Percentiles rank a stretch among this genome's conserved stretches.
Conservation (phyloP, 176 grass and related monocot genomes). For the Ampelocalamus luodianensis region DNA sequence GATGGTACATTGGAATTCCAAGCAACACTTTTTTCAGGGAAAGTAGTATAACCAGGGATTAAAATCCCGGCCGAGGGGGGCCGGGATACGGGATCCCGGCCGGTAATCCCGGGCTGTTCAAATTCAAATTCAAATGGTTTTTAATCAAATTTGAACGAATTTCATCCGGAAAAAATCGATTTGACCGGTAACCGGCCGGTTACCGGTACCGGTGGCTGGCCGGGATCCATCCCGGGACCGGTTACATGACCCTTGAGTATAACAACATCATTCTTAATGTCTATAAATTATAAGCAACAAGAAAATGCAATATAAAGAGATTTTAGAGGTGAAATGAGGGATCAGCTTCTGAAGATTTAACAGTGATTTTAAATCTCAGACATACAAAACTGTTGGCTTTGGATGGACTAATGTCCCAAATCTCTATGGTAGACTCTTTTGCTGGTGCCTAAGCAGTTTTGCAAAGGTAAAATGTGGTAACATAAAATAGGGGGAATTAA, state of each 20-base stretch:
- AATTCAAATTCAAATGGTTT: too few relatives aligned
- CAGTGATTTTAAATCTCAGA: background rate
- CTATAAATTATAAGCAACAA: background rate
- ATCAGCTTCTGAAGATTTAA: conserved; percentile 31
- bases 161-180: too few relatives aligned
- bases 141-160: too few relatives aligned
- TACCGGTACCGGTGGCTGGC: too few relatives aligned
- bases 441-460: background rate
- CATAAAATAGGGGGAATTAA: background rate
- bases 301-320: background rate
- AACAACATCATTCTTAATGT: background rate
- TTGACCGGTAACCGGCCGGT: too few relatives aligned
- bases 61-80: too few relatives aligned
- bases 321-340: conserved; percentile 10
- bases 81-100: too few relatives aligned
- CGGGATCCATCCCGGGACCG: too few relatives aligned
- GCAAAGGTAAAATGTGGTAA: background rate
- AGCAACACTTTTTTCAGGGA: background rate
- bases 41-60: conserved; percentile 8
- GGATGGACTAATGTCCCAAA: background rate
- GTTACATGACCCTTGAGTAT: too few relatives aligned
- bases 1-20: conserved; percentile 2
- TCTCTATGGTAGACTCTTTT: conserved; percentile 2
- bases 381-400: conserved; percentile 5
- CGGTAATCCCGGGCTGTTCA: too few relatives aligned